Conservation (phyloP, 2,329 filamentous ascomycete genomes). For the Nothophaeocryptopus gaeumannii region DNA sequence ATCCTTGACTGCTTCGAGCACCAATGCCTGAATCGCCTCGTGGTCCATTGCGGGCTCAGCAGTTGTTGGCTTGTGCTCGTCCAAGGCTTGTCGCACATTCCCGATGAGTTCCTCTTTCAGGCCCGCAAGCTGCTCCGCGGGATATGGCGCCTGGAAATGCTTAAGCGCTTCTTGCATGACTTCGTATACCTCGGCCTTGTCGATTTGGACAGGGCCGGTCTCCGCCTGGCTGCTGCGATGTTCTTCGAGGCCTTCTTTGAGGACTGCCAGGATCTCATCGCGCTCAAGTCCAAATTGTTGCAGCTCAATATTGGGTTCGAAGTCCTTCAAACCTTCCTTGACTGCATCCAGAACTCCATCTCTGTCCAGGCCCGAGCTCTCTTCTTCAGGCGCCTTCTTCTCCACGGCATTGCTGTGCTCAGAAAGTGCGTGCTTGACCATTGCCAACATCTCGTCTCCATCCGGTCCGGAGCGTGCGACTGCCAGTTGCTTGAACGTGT, state of each 20-base stretch:
- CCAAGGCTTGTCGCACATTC: slow-evolving; percentile 80
- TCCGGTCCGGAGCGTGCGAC: slow-evolving; percentile 41
- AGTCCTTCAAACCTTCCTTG: slow-evolving; percentile 86
- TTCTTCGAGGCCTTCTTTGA: slow-evolving; percentile 79
- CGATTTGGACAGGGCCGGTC: slow-evolving; percentile 56
- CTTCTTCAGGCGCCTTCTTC: slow-evolving; percentile 23
- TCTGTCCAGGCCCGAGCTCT: slow-evolving; percentile 40
- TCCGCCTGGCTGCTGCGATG: slow-evolving; percentile 58
- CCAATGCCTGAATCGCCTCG: slow-evolving; percentile 52
- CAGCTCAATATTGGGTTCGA: slow-evolving; percentile 88
- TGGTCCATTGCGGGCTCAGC: slow-evolving; percentile 41
- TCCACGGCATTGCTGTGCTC: slow-evolving; percentile 56
- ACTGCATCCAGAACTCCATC: slow-evolving; percentile 86
- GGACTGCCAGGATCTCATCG: slow-evolving; percentile 82
- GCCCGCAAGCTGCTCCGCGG: slow-evolving; percentile 62
- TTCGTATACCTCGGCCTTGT: slow-evolving; percentile 78
- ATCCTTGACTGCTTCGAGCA: slow-evolving; percentile 58
- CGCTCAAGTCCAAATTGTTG: slow-evolving; percentile 87
- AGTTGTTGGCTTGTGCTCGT: slow-evolving; percentile 65
- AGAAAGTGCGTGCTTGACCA: slow-evolving; percentile 70
- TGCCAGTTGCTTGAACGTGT: slow-evolving; percentile 34
- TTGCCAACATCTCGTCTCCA: slow-evolving; percentile 81
- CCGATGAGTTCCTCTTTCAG: slow-evolving; percentile 80
- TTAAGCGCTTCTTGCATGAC: slow-evolving; percentile 84
- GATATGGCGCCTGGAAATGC: slow-evolving; percentile 68